Conservation (phyloP, 2,329 filamentous ascomycete species). For the Cytospora leucostoma region DNA sequence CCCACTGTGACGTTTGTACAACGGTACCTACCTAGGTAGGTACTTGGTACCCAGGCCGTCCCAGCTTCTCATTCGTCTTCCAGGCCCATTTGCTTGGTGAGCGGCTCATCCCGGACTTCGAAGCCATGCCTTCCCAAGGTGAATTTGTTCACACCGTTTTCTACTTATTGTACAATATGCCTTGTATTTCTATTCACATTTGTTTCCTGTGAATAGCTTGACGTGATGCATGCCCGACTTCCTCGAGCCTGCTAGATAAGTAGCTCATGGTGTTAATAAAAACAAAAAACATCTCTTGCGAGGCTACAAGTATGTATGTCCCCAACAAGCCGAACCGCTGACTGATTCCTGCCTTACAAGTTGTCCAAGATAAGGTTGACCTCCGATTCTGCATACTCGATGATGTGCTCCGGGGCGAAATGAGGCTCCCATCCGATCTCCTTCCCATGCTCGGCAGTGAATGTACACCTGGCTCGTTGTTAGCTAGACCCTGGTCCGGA, state of each 20-base stretch:
- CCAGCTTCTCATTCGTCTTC: neutral
- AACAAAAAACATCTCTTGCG: no score
- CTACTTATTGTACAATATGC: no score
- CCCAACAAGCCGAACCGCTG: no score
- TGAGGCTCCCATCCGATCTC: constrained; percentile 49
- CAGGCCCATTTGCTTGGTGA: neutral
- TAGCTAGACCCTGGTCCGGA: constrained; percentile 5
- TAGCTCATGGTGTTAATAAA: no score
- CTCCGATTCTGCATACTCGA: constrained; percentile 48
- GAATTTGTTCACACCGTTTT: no score
- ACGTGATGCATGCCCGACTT: no score
- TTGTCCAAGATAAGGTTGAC: constrained; percentile 43
- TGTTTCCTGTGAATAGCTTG: no score
- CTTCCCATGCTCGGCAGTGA: constrained; percentile 43
- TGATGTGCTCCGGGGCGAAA: constrained; percentile 46
- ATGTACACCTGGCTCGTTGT: constrained; percentile 41
- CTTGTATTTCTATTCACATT: no score
- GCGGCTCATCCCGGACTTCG: constrained; percentile 7
- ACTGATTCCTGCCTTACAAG: neutral
- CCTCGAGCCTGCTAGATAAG: no score
- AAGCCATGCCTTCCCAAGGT: neutral
- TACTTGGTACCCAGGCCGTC: no score
- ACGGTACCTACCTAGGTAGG: neutral
- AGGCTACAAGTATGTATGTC: no score
- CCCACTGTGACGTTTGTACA: constrained; percentile 11